Evolutionary conservation across 805 yeast species (phyloP).

Genomic region (Ogataea ramenticola): DNA sequence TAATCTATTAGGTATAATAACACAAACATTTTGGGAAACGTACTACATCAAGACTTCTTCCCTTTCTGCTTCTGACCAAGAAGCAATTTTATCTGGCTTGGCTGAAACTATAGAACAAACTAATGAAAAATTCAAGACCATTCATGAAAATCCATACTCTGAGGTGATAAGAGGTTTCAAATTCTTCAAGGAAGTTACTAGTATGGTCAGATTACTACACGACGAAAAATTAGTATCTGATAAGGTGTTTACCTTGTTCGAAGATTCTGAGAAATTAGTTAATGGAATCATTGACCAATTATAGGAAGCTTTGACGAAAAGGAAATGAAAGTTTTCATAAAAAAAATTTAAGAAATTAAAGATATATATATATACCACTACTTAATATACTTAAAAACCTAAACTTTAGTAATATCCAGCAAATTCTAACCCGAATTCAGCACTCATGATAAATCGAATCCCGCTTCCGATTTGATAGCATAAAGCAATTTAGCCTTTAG

Average conservation of each 20-base stretch:
- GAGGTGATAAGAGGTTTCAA: constrained; percentile 16
- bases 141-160: constrained; percentile 13
- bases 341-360: no score
- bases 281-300: background rate
- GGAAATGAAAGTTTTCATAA: no score
- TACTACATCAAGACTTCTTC: constrained; percentile 28
- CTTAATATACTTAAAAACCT: no score
- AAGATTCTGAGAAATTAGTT: background rate
- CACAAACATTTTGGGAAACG: constrained; percentile 43
- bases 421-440: no score
- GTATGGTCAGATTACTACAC: constrained; percentile 12
- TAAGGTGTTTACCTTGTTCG: background rate
- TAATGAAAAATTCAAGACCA: constrained; percentile 7
- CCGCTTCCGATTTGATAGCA: constrained; percentile 75
- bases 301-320: no score
- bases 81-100: constrained; percentile 26
- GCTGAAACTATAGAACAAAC: constrained; percentile 22
- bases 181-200: constrained; percentile 18
- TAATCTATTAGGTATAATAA: constrained; percentile 55
- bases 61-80: constrained; percentile 29
- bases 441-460: constrained; percentile 67
- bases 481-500: constrained; percentile 62
- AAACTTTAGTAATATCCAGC: no score
- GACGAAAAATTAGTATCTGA: background rate
- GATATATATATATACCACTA: no score